Conservation (phyloP, 371 early-diverging fungal species). For the Globomyces sp. region DNA sequence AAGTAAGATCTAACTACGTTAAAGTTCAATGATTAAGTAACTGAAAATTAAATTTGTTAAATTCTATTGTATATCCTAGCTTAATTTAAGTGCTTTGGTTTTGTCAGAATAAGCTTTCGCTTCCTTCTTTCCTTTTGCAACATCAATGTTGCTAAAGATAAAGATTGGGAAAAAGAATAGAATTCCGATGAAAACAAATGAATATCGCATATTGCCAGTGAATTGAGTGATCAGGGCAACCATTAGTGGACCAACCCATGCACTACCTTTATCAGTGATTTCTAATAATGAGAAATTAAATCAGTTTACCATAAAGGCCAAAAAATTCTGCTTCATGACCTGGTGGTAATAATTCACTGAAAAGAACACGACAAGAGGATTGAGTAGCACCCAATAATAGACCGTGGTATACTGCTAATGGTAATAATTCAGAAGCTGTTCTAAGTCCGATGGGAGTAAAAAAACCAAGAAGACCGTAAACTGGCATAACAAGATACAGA, state of each 20-base stretch:
- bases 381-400: constrained; percentile 57
- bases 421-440: constrained; percentile 43
- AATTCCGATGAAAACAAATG: constrained; percentile 40
- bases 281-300: constrained; percentile 39
- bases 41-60: no score
- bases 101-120: background rate
- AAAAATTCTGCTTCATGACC: constrained; percentile 29
- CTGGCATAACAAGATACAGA: constrained; percentile 40
- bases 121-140: constrained; percentile 11
- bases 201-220: constrained; percentile 30
- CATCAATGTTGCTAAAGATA: constrained; percentile 17
- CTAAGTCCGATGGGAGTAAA: constrained; percentile 14
- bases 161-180: constrained; percentile 35
- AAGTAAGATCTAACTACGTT: no score
- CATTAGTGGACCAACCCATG: constrained; percentile 64
- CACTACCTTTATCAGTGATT: constrained; percentile 64
- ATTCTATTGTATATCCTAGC: no score
- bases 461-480: constrained; percentile 59
- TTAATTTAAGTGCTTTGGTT: no score
- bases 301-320: constrained; percentile 23
- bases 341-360: constrained; percentile 31
- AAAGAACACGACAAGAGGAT: constrained; percentile 49
- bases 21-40: no score
- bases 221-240: constrained; percentile 52
- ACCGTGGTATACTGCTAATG: constrained; percentile 50